phyloP scores from a whole-genome alignment of 768 basidiomycete genomes.

The Suillus brevipes region DNA sequence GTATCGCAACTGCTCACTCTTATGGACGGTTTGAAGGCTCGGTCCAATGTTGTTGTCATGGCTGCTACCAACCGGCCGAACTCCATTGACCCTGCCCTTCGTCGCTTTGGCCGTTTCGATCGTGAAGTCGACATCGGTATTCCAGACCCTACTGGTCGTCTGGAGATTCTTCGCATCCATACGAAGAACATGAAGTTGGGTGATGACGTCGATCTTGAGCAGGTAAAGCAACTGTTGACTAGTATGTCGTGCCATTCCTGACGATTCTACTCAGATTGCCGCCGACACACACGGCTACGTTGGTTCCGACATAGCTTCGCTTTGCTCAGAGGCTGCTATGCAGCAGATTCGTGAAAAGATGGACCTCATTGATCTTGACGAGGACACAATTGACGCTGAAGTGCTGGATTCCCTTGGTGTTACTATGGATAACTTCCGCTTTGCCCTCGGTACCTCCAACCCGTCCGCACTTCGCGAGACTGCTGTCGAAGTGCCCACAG shows the following conservation, averaged over 20 bases:
- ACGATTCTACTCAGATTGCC: slow-evolving; percentile 64
- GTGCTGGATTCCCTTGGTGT: slow-evolving; percentile 98
- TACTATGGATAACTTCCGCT: slow-evolving; percentile 99
- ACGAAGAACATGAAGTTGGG: slow-evolving; percentile 99
- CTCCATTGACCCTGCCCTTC: slow-evolving; percentile 97
- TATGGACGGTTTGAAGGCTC: slow-evolving; percentile 98
- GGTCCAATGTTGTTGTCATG: slow-evolving; percentile 99
- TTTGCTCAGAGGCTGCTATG: slow-evolving; percentile 99
- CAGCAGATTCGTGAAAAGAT: slow-evolving; percentile 99
- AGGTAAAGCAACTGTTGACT: slow-evolving; percentile 42
- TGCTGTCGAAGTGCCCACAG: slow-evolving; percentile 97
- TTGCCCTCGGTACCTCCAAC: slow-evolving; percentile 95
- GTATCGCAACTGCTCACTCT: slow-evolving; percentile 97
- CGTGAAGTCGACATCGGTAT: slow-evolving; percentile 99
- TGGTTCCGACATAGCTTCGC: slow-evolving; percentile 94
- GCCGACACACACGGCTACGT: slow-evolving; percentile 99
- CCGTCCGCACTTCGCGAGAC: slow-evolving; percentile 99
- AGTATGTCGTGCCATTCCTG: slow-evolving; percentile 10
- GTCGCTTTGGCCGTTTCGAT: slow-evolving; percentile 99
- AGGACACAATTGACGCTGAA: slow-evolving; percentile 99
- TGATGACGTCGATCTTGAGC: slow-evolving; percentile 97
- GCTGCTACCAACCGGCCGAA: slow-evolving; percentile 98
- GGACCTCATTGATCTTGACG: slow-evolving; percentile 94
- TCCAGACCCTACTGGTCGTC: slow-evolving; percentile 97
- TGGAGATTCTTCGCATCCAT: slow-evolving; percentile 98